A percentile compares a stretch with the other conserved stretches of the same genome.
These are phyloP conservation scores for Globisporangium nodosum DNA, from an alignment of 352 stramenopile species.

Conservation along the genomic window DNA sequence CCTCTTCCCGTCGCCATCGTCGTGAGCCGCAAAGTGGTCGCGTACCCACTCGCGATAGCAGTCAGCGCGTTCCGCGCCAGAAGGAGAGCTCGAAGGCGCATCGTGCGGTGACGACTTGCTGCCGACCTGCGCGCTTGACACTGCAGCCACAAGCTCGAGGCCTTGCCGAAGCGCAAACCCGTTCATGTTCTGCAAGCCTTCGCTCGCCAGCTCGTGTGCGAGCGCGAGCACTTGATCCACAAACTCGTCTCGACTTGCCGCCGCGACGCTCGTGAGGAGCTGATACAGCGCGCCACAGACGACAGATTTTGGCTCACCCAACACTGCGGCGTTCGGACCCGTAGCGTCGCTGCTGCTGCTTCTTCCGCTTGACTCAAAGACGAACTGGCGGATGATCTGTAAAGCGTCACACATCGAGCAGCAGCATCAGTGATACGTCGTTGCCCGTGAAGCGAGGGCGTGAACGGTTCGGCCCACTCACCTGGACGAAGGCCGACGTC, in stretches of 20 bases:
- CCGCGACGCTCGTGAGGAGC: conserved; percentile 13
- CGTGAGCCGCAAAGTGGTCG: conserved; percentile 13
- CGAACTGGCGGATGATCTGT: conserved; percentile 14
- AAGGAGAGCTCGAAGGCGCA: not conserved
- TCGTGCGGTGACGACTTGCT: not conserved
- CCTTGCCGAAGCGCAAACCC: conserved; percentile 14
- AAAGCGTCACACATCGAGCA: not conserved
- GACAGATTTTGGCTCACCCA: conserved; percentile 1
- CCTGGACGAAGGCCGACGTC: conserved; percentile 5
- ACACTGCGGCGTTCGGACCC: not conserved
- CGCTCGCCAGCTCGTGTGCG: conserved; percentile 28
- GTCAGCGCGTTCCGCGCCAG: not conserved
- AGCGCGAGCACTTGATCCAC: conserved; percentile 16
- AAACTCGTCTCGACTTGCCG: conserved; percentile 9
- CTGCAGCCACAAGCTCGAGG: conserved; percentile 24
- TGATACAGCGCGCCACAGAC: conserved; percentile 5
- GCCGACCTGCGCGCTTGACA: not conserved
- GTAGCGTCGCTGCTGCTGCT: not conserved
- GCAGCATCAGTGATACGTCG: not conserved
- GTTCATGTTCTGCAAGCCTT: conserved; percentile 16
- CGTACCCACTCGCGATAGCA: conserved; percentile 27
- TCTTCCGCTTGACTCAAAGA: conserved; percentile 9
- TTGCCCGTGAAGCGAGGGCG: not conserved
- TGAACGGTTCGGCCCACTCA: not conserved
- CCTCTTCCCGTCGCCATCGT: not conserved